Evolutionary conservation across 2,329 filamentous ascomycete species (phyloP), one percentile per base, ranked within the genome.

Genomic region (Neopestalotiopsis rosae): DNA sequence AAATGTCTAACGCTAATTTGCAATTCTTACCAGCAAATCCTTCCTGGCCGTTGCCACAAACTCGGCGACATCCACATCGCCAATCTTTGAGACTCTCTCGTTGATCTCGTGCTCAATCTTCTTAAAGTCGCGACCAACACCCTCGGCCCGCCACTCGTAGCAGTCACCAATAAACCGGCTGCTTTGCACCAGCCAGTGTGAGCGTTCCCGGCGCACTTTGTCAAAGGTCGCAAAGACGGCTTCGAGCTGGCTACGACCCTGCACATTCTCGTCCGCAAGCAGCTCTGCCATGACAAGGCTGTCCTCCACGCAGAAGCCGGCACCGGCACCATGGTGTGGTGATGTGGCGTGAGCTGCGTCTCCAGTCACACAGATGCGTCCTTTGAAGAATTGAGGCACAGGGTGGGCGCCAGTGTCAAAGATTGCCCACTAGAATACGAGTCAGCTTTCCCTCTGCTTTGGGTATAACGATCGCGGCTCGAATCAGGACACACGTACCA

Each of bases 101-200:
- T 58, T 56, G 30, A 66, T 66, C 30, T 57, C 52, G 42, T 38
- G 24, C 64, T 66, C 64, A 17, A 66, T 58, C 49, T 66, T 66
- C 24, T 13, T n/a, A 12, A 66, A 57, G n/a, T 66, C 64, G 28
- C 34, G 52, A 12, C 64, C 64, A 14, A 58, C 63, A 20, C 38
- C 63, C 24, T 30, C 42, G 40, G 67, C 67, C 1, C 67, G 56
- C 56, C 58, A 62, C 58, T 69, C 56, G 61, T 69, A 69, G 59
- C 66, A 38, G 14, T 69, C 68, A 3, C 57, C 59, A 38, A 67
- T 64, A 28, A 57, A 61, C 0, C 68, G 56, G 42, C 68, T 70
- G 62, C 66, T 67, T 61, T 68, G 66, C 4, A 68, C 68, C 14
- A 70, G 56, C 68, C 68, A 70, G 17, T 70, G 61, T 1, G 65